Conservation (phyloP, 1,284 basidiomycete genomes). For the Rhodotorula sp. region DNA sequence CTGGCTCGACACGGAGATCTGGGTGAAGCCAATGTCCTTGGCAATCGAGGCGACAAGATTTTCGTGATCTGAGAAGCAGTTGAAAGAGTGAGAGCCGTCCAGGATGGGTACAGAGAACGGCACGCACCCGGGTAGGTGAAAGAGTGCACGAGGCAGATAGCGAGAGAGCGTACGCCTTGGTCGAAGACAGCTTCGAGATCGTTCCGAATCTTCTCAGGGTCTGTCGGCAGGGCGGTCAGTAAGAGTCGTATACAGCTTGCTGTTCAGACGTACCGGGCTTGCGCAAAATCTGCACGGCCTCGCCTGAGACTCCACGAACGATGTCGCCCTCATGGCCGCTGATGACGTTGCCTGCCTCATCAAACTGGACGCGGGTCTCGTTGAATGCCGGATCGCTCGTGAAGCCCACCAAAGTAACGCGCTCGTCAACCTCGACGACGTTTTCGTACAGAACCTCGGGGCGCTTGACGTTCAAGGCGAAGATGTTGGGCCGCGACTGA, state of each 20-base stretch:
- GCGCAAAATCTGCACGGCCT: constrained; percentile 83
- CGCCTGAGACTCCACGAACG: constrained; percentile 76
- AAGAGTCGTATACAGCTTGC: constrained; percentile 80
- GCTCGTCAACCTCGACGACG: constrained; percentile 90
- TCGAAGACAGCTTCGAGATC: constrained; percentile 71
- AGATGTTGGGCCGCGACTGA: constrained; percentile 56
- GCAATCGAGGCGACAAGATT: constrained; percentile 61
- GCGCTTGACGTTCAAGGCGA: constrained; percentile 51
- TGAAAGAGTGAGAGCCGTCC: too few relatives aligned
- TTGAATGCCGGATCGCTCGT: constrained; percentile 81
- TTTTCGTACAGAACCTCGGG: constrained; percentile 72
- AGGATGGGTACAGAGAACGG: too few relatives aligned
- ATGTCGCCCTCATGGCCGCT: constrained; percentile 69
- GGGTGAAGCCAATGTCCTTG: constrained; percentile 52
- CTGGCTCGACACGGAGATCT: constrained; percentile 83
- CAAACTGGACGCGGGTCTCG: constrained; percentile 72
- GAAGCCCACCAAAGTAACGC: constrained; percentile 90
- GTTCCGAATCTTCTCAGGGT: constrained; percentile 61
- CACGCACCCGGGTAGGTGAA: constrained; percentile 60
- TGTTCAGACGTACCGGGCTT: constrained; percentile 59
- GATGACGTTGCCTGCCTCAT: constrained; percentile 56
- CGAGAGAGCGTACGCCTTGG: constrained; percentile 77
- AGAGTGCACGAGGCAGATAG: constrained; percentile 83
- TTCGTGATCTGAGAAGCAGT: constrained; percentile 63
- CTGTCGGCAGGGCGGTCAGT: constrained; percentile 46